Evolutionary conservation across 1,284 basidiomycete genomes (phyloP).

Genomic region (Ganoderma sp.): DNA sequence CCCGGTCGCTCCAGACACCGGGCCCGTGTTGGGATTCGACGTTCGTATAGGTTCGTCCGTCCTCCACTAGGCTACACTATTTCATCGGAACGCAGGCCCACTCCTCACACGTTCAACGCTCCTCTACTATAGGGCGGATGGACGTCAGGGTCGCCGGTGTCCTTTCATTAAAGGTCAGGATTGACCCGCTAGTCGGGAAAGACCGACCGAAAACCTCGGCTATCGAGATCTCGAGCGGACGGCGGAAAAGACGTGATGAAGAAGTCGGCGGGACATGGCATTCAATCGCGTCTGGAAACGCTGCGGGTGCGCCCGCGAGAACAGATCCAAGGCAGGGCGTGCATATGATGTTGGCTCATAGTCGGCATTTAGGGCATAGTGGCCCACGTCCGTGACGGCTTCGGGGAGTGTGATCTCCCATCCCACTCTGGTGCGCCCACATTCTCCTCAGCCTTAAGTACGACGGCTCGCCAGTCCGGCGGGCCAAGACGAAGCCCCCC

Average conservation of each 20-base stretch:
- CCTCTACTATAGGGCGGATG: neutral
- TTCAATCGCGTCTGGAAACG: slow-evolving; percentile 5
- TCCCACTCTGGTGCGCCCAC: slow-evolving; percentile 12
- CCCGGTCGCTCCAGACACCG: neutral
- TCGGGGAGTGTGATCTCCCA: slow-evolving; percentile 13
- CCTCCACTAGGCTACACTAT: neutral
- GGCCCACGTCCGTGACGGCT: slow-evolving; percentile 3
- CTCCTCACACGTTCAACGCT: neutral
- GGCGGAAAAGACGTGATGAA: slow-evolving; percentile 6
- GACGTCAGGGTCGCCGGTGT: neutral
- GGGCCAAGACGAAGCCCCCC: neutral
- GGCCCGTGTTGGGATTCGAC: neutral
- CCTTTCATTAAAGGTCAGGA: neutral
- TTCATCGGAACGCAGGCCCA: neutral
- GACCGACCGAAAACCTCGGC: neutral
- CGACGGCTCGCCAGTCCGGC: neutral
- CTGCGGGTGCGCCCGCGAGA: slow-evolving; percentile 1
- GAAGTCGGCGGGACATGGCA: neutral
- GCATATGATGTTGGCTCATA: slow-evolving; percentile 1
- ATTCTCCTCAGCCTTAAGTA: slow-evolving; percentile 16
- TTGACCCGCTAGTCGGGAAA: neutral
- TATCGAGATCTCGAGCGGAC: slow-evolving; percentile 4
- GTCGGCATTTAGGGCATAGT: slow-evolving; percentile 21
- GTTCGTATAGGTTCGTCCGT: no score
- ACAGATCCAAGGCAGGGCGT: neutral